A percentile compares a stretch with the other conserved stretches of the same genome.
phyloP scores from a whole-genome alignment of 1,284 basidiomycete genomes.

The Apiotrichum laibachii region DNA sequence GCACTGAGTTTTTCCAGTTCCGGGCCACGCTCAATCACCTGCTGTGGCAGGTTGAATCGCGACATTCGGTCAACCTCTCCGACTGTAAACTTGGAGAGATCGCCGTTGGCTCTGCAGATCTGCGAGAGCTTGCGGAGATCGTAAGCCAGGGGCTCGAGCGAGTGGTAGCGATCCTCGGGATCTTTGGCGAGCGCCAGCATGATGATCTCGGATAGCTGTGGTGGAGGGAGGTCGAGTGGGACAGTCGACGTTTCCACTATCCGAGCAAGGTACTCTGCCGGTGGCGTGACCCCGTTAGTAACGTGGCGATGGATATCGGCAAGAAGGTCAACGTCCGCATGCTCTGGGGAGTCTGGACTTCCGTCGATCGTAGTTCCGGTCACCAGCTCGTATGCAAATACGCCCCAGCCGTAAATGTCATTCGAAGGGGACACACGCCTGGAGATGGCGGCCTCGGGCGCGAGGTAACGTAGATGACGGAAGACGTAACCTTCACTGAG shows the following conservation, averaged over 20 bases:
- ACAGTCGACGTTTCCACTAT: constrained; percentile 14
- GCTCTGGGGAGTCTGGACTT: constrained; percentile 26
- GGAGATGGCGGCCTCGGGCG: constrained; percentile 35
- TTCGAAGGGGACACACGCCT: constrained; percentile 24
- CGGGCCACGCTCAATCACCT: constrained; percentile 31
- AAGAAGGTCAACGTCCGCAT: constrained; percentile 29
- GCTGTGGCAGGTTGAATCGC: constrained; percentile 30
- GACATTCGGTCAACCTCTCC: constrained; percentile 39
- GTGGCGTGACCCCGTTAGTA: constrained; percentile 24
- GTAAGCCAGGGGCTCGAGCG: constrained; percentile 33
- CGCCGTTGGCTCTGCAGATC: constrained; percentile 28
- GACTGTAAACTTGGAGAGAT: constrained; percentile 33
- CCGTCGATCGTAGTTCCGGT: constrained; percentile 38
- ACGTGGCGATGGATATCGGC: constrained; percentile 38
- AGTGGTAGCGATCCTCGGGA: constrained; percentile 38
- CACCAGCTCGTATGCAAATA: constrained; percentile 41
- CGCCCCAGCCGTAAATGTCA: constrained; percentile 46
- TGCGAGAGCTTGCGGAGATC: constrained; percentile 35
- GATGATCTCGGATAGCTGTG: constrained; percentile 40
- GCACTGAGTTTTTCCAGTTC: constrained; percentile 27
- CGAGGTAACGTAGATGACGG: constrained; percentile 39
- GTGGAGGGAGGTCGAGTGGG: constrained; percentile 25
- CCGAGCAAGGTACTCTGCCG: constrained; percentile 25
- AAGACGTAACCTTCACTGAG: constrained; percentile 31
- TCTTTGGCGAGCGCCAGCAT: constrained; percentile 40